phyloP scores from a whole-genome alignment of 108 stramenopile species.

The Conticribra weissflogii region DNA sequence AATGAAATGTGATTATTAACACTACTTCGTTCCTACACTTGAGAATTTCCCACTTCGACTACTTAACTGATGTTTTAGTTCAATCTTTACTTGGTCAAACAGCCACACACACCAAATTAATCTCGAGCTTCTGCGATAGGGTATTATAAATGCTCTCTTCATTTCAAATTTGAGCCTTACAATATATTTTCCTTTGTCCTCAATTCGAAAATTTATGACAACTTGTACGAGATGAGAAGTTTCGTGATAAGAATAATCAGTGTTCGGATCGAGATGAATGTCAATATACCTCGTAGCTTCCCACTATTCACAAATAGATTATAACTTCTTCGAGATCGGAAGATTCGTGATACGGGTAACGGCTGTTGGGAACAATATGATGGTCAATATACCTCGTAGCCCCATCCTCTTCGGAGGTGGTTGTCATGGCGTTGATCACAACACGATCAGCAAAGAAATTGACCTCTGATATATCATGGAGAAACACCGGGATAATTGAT shows the following conservation, averaged over 20 bases:
- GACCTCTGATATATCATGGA: too few species aligned
- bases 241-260: slow-evolving; percentile 38
- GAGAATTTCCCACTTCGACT: too few species aligned
- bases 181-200: not conserved
- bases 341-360: slow-evolving; percentile 36
- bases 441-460: slow-evolving; percentile 43
- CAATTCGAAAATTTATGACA: slow-evolving; percentile 13
- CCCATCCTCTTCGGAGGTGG: slow-evolving; percentile 21
- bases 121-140: too few species aligned
- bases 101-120: too few species aligned
- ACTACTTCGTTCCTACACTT: too few species aligned
- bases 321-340: slow-evolving; percentile 41
- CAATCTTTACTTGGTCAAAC: too few species aligned
- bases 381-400: slow-evolving; percentile 36
- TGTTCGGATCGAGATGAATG: slow-evolving; percentile 35
- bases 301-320: slow-evolving; percentile 27
- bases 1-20: too few species aligned
- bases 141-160: too few species aligned
- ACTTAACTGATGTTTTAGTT: too few species aligned
- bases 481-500: too few species aligned
- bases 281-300: slow-evolving; percentile 37
- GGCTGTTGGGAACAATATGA: slow-evolving; percentile 37
- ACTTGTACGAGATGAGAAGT: slow-evolving; percentile 33
- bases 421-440: slow-evolving; percentile 47
- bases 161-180: not conserved